Conservation (phyloP, 2,329 filamentous ascomycete genomes). For the Fusarium gaditjirri region DNA sequence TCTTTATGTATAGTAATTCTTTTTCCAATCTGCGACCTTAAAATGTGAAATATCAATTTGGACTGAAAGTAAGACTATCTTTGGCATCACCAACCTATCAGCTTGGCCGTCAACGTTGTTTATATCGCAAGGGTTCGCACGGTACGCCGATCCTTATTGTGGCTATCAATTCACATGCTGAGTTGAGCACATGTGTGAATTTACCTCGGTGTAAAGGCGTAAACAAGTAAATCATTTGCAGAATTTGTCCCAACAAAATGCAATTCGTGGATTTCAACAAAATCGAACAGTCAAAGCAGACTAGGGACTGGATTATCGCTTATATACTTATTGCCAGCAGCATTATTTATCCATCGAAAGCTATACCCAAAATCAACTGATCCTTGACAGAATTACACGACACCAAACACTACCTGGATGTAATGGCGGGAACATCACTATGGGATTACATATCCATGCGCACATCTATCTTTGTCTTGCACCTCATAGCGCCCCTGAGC, state of each 20-base stretch:
- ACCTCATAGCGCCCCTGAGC: conserved; percentile 60
- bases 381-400: background rate
- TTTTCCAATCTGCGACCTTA: accelerated
- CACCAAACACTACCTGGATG: background rate
- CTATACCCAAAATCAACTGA: background rate
- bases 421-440: conserved; percentile 15
- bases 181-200: background rate
- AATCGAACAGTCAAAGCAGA: background rate
- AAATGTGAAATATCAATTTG: background rate
- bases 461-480: conserved; percentile 58
- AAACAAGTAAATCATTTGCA: background rate
- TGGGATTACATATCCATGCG: conserved; percentile 54
- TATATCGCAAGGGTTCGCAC: too few relatives aligned
- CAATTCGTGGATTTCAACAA: conserved; percentile 4
- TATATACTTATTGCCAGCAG: background rate
- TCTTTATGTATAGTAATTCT: accelerated
- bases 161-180: background rate
- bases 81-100: background rate
- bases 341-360: background rate
- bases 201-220: background rate
- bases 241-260: conserved; percentile 7
- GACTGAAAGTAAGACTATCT: background rate
- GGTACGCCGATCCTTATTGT: background rate
- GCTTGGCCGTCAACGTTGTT: background rate
- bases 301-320: background rate